Base-by-base conservation (phyloP, 371 early-diverging fungal species). In the Mortierella sp. region DNA sequence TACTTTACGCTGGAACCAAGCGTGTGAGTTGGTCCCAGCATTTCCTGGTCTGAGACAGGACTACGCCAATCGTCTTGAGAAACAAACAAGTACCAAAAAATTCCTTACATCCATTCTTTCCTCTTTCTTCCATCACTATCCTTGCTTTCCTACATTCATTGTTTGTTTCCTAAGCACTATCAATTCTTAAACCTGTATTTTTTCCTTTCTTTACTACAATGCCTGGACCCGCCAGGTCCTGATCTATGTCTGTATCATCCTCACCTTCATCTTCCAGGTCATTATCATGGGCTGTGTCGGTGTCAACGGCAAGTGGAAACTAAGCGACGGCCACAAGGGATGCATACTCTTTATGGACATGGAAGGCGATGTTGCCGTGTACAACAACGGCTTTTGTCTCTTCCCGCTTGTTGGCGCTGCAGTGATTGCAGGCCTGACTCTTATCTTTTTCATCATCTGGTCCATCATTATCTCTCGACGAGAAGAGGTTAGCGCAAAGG, bases 371-470 rank as follows among this genome's bases (percentile, higher is more conserved):
- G 68, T 71, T 5, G 3, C 16, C 20, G 26, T 30, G 28, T 79
- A 79, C 67, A 79, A 79, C 66, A 68, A 79, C 35, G 65, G 72
- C 5, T 75, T 62, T 16, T 79, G 80, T 64, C 71, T 79, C 51
- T 74, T 79, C 68, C 80, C 80, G 12, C 74, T 79, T 30, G n/a
- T 79, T 18, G 80, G 68, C 10, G 58, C 60, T 6, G 80, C 80
- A 3, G 62, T 79, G 39, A 47, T 58, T 11, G 75, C 72, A 5
- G 30, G 71, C 12, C 12, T 71, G 4, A 9, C 80, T 1, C 47
- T 79, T 6, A 0, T 75, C 30, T 64, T 71, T 35, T 16, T 75
- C 40, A 32, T 71, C 39, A 30, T 24, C 18, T 60, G 40, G 64
- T 5, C 26, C 52, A 14, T 74, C 32, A 20, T 43, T 26, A 4